Evolutionary conservation across 2,329 filamentous ascomycete genomes (phyloP).

Genomic region (Ceratocystis cacaofunesta): DNA sequence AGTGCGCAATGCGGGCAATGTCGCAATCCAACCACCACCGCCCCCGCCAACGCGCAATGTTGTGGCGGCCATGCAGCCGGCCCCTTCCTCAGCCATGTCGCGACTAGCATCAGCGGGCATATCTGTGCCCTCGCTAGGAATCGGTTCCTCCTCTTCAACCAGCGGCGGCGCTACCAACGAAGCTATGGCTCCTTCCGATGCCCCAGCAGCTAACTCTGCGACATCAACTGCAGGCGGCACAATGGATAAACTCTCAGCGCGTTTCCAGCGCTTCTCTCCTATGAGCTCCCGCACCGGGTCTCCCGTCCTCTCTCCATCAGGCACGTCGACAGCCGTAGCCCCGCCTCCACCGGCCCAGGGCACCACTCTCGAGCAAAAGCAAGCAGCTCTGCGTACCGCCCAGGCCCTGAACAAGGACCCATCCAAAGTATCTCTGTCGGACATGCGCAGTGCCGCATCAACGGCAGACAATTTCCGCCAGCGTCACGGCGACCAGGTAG

Average conservation of each 20-base stretch:
- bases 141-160: constrained; percentile 32
- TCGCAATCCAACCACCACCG: constrained; percentile 20
- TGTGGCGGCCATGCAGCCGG: constrained; percentile 34
- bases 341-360: constrained; percentile 28
- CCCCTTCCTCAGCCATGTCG: constrained; percentile 32
- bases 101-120: constrained; percentile 61
- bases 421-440: constrained; percentile 43
- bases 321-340: background rate
- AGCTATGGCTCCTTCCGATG: constrained; percentile 20
- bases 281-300: constrained; percentile 4
- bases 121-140: constrained; percentile 63
- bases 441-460: constrained; percentile 41
- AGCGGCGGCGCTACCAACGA: background rate
- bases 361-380: constrained; percentile 50
- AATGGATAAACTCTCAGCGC: constrained; percentile 17
- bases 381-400: constrained; percentile 47
- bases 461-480: constrained; percentile 57
- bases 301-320: constrained; percentile 7
- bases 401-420: constrained; percentile 45
- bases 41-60: constrained; percentile 17
- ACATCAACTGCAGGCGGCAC: constrained; percentile 20
- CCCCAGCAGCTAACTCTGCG: constrained; percentile 20
- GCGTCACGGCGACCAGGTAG: constrained; percentile 53
- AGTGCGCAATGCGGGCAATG: constrained; percentile 29
- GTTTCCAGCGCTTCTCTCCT: constrained; percentile 13